Evolutionary conservation across 768 basidiomycete species (phyloP), one percentile per base, ranked within the genome.

Genomic region (Boletus rufocinnamomeus): DNA sequence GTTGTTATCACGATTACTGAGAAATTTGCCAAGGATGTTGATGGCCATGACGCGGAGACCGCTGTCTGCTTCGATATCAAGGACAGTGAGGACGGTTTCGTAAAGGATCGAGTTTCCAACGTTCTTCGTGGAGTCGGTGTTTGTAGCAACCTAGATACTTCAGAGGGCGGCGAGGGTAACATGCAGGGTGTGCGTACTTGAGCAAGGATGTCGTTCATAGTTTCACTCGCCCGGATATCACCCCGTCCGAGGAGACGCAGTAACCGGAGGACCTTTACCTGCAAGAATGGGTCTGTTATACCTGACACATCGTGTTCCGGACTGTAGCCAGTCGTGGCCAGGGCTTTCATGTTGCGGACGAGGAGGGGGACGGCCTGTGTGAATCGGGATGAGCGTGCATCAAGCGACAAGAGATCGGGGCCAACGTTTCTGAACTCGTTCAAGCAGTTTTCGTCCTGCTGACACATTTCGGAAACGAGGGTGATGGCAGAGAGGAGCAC

Each of bases 301-400:
- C 97, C 97, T n/a, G 94, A 93, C 11, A 99, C 97, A 65, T 99
- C 97, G 68, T 98, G 97, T 72, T 98, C 97, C 25, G 97, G 95
- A 66, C 93, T 96, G 74, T 97, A 98, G 10, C 96, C 96, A 4
- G 95, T 97, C 0, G 96, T 95, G 43, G 92, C 93, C 58, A 98
- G 78, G 1, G 93, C 90, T 72, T 98, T 98, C 63, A 99, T 81
- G 67, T 97, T 94, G 62, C 94, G 88, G 53, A 98, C 96, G 27
- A 99, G 88, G 11, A 95, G 77, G 2, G 94, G 91, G 3, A 98
- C 95, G 47, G 91, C 91, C 94, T 96, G 58, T 19, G 52, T 58
- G 27, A 23, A 54, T 55, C n/a, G 43, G 54, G 37, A 37, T 61
- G 38, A 68, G 58, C 43, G 30, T 43, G 6, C 46, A 5, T 48